Percentiles rank a stretch among this genome's conserved stretches.
These are phyloP conservation scores for Sarcodon aspratus DNA, from an alignment of 768 basidiomycete genomes.

Conservation along the genomic window DNA sequence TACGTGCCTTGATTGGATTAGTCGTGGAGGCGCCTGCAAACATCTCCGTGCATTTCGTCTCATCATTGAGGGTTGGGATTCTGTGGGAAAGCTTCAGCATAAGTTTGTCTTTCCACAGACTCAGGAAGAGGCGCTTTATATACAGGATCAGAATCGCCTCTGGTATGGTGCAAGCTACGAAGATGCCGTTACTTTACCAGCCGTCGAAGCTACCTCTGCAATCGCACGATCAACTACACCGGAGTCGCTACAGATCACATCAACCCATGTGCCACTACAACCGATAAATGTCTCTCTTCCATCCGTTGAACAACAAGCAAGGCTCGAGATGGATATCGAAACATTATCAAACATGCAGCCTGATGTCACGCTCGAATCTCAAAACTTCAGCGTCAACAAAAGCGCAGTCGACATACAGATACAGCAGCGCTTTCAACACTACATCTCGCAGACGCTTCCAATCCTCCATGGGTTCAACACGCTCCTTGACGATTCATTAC, in stretches of 20 bases:
- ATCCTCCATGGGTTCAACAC: constrained; percentile 1
- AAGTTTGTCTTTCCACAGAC: not conserved
- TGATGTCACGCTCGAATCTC: not conserved
- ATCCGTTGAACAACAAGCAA: not conserved
- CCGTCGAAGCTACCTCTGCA: too few relatives aligned
- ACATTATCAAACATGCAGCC: too few relatives aligned
- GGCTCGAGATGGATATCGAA: not conserved
- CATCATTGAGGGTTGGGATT: constrained; percentile 1
- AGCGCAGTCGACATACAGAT: constrained; percentile 2
- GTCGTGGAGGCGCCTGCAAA: constrained; percentile 9
- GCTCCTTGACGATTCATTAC: not conserved
- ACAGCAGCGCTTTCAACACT: constrained; percentile 3
- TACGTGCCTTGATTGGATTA: constrained; percentile 6
- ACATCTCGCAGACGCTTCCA: not conserved
- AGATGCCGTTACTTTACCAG: constrained; percentile 1
- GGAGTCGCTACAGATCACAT: too few relatives aligned
- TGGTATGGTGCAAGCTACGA: constrained; percentile 6
- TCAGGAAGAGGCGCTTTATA: not conserved
- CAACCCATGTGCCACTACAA: not conserved
- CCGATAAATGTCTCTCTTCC: not conserved
- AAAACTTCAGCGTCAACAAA: not conserved
- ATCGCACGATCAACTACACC: too few relatives aligned
- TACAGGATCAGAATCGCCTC: constrained; percentile 1
- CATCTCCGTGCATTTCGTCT: constrained; percentile 8
- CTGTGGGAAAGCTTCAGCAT: not conserved